Conservation (phyloP, 2,329 filamentous ascomycete species). For the Pseudogymnoascus sp. region DNA sequence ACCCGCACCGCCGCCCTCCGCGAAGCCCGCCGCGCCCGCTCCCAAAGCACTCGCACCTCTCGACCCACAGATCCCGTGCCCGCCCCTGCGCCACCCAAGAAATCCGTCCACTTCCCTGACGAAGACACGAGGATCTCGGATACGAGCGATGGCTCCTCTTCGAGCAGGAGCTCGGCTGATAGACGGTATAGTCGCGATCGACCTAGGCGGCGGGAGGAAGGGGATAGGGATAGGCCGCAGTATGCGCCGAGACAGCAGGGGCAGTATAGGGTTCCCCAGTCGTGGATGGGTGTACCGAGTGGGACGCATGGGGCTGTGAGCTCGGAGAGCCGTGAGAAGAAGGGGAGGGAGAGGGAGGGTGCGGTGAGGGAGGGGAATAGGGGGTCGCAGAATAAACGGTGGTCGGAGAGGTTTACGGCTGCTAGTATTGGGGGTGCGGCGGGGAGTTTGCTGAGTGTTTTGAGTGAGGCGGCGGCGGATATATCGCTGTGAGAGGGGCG, state of each 20-base stretch:
- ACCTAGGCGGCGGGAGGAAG: constrained; percentile 22
- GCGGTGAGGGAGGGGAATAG: constrained; percentile 27
- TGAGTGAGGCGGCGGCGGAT: constrained; percentile 45
- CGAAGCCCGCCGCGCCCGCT: constrained; percentile 16
- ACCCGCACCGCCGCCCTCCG: constrained; percentile 32
- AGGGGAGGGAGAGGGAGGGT: constrained; percentile 10
- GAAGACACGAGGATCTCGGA: background rate
- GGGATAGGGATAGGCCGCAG: constrained; percentile 28
- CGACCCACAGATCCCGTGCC: background rate
- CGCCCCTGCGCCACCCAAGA: background rate
- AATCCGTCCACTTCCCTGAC: background rate
- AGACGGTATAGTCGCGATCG: background rate
- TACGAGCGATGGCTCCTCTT: background rate
- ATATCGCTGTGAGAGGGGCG: background rate
- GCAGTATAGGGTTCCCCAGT: background rate
- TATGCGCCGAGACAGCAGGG: constrained; percentile 16
- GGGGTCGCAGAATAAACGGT: constrained; percentile 29
- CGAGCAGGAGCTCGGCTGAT: background rate
- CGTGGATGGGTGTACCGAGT: background rate
- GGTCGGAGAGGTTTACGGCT: constrained; percentile 46
- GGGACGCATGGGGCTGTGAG: background rate
- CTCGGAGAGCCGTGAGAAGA: background rate
- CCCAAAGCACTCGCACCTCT: background rate
- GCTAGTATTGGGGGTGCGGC: constrained; percentile 54
- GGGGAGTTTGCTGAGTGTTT: constrained; percentile 47